Percentiles rank a stretch among this genome's conserved stretches.
These are phyloP conservation scores for Candida boidinii DNA, from an alignment of 805 yeast species.

Conservation along the genomic window DNA sequence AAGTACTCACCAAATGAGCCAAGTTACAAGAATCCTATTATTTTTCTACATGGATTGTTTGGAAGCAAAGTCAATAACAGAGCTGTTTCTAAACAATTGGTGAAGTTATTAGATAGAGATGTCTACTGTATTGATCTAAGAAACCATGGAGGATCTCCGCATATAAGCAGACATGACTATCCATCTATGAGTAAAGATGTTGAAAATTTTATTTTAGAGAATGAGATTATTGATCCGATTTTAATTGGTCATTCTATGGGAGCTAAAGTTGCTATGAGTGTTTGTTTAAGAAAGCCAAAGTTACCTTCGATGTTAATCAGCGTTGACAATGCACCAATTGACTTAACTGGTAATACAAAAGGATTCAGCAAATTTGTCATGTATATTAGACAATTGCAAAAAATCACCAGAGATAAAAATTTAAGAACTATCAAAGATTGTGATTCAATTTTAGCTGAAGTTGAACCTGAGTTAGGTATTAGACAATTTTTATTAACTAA, in stretches of 20 bases:
- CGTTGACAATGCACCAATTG: conserved; percentile 88
- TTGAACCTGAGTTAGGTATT: conserved; percentile 51
- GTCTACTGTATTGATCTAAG: conserved; percentile 71
- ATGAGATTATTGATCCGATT: conserved; percentile 41
- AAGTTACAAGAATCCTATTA: conserved; percentile 39
- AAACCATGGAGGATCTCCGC: conserved; percentile 93
- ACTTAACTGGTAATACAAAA: conserved; percentile 36
- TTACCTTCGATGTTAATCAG: conserved; percentile 54
- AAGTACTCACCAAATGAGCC: conserved; percentile 13
- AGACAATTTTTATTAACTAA: conserved; percentile 77
- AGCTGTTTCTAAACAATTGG: conserved; percentile 58
- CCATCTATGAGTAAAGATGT: conserved; percentile 81
- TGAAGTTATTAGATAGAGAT: conserved; percentile 39
- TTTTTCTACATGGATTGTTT: conserved; percentile 83
- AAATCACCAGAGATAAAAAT: conserved; percentile 39
- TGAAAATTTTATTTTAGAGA: conserved; percentile 53
- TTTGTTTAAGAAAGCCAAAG: conserved; percentile 60
- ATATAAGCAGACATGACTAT: conserved; percentile 61
- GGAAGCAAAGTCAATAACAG: conserved; percentile 80
- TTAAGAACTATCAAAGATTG: conserved; percentile 56
- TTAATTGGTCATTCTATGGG: conserved; percentile 86
- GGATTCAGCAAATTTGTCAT: conserved; percentile 44
- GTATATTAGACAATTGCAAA: conserved; percentile 56
- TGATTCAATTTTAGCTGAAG: conserved; percentile 48
- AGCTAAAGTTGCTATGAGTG: conserved; percentile 88